Base-by-base conservation (phyloP, 148 eudicot genomes). In the Pouteria glomerata region DNA sequence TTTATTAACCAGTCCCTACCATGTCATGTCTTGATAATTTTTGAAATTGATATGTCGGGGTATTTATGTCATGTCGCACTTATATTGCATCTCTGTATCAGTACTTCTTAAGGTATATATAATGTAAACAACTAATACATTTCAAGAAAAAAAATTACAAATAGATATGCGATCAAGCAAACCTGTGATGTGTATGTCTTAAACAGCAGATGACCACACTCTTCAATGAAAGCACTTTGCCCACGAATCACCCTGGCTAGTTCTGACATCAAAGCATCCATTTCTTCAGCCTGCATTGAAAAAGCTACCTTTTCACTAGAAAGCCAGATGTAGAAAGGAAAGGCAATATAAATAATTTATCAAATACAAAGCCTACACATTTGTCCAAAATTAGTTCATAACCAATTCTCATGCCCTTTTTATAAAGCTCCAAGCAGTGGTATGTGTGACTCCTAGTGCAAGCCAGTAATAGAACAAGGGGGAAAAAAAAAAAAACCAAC, bases 281-380 rank as follows among this genome's bases (percentile, higher is more conserved):
- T 70, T 83, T 84, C 82, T 80, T 86, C 93, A 26, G 92, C 90
- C 97, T 91, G 92, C 81, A 82, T 42, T 58, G 5, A 7, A 33
- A 51, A 51, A 63, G 44, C 31, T 26, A 39, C 11, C 63, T 44
- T 18, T 42, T 42, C 8, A 71, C 37, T 42, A 13, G 55, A 57
- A 42, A 41, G 37, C 53, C 56, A 58, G 18, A 58, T 10, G 42
- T 8, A 42, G 21, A 58, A 42, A 19, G 33, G n/a, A n/a, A n/a
- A n/a, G 16, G 27, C 4, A 30, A 15, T 1, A 42, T 42, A 31
- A 42, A 45, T 24, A 19, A 3, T n/a, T n/a, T n/a, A n/a, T n/a
- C n/a, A n/a, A n/a, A n/a, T n/a, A n/a, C n/a, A n/a, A n/a, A n/a
- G n/a, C n/a, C n/a, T n/a, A n/a, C n/a, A n/a, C n/a, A n/a, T n/a